Base-by-base conservation (phyloP, 192 early-diverging fungal species). In the Coemansia aciculifera region DNA sequence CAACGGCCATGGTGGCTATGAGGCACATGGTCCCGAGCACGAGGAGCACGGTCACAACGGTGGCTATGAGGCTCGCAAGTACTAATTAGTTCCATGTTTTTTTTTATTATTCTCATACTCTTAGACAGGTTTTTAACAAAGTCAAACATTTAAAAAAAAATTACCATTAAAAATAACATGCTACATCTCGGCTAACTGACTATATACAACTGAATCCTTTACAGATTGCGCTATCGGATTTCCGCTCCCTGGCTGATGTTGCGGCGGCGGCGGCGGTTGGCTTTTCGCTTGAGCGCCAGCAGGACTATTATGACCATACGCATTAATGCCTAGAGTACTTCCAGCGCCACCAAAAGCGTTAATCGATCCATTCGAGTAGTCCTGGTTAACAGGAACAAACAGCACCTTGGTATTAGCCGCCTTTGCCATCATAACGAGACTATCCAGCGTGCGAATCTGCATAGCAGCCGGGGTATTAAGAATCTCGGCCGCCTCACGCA, bases 401-500 rank as follows among this genome's bases (percentile, higher is more conserved):
- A 92, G 63, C 1, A 91, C 86, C 75, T 92, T 90, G 6, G 91
- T 90, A 39, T 90, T 88, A 5, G 87, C 84, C 9, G 83, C 74
- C 72, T 87, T 89, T 44, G 94, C 84, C 89, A 96, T 93, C 71
- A 76, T 73, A 11, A 83, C 78, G 83, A 97, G 80, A 17, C 94
- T 97, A 43, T 96, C 93, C 13, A 96, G 78, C 54, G 94, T 96
- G 31, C 94, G 88, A 64, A 97, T 97, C 82, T 97, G 93, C 85
- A 89, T 88, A 2, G 87, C 88, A 0, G 88, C 90, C 12, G 92
- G 91, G 3, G 91, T 90, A 75, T 93, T 95, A 21, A 97, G 77
- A 46, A 96, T 92, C 68, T 96, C 93, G 0, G 95, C 89, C n/a
- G 94, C 94, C 75, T 96, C 90, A 34, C 93, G 87, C 93, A 96